A percentile compares a stretch with the other conserved stretches of the same genome.
These are phyloP conservation scores for Taphrina wiesneri DNA, from an alignment of 1,139 yeast genomes.

Conservation along the genomic window DNA sequence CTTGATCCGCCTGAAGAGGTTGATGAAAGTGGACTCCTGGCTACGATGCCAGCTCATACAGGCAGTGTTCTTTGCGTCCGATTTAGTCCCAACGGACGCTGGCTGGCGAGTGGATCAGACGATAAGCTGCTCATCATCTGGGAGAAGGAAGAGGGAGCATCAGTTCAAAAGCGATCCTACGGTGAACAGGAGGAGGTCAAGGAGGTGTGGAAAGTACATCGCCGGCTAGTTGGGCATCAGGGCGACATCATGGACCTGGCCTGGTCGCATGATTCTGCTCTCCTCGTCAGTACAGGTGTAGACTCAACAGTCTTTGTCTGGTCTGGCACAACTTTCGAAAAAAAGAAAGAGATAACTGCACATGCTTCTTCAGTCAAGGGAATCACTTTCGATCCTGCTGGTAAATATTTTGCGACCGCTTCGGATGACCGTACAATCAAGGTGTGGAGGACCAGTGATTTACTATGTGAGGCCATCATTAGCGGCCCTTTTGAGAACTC, in stretches of 20 bases:
- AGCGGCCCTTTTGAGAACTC: conserved; percentile 82
- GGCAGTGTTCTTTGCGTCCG: conserved; percentile 94
- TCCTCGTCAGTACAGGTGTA: conserved; percentile 88
- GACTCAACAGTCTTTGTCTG: conserved; percentile 90
- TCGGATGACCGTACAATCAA: conserved; percentile 92
- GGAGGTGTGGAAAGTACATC: conserved; percentile 43
- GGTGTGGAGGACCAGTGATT: conserved; percentile 74
- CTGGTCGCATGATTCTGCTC: conserved; percentile 94
- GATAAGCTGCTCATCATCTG: conserved; percentile 88
- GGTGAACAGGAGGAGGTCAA: conserved; percentile 32
- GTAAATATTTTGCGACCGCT: conserved; percentile 93
- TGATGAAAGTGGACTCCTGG: conserved; percentile 58
- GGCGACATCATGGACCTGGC: conserved; percentile 96
- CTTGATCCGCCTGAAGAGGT: conserved; percentile 40
- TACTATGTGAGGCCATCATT: conserved; percentile 80
- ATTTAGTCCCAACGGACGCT: conserved; percentile 88
- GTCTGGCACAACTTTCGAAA: conserved; percentile 90
- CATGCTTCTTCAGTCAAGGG: conserved; percentile 97
- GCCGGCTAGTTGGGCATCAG: conserved; percentile 90
- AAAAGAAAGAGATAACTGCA: conserved; percentile 81
- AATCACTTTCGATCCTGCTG: conserved; percentile 91
- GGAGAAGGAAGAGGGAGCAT: conserved; percentile 75
- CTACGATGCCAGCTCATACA: conserved; percentile 76
- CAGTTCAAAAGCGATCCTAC: conserved; percentile 24
- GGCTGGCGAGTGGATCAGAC: conserved; percentile 91